Evolutionary conservation across 805 yeast genomes (phyloP), one percentile per base, ranked within the genome.

Genomic region (Dipodascopsis uninucleata): DNA sequence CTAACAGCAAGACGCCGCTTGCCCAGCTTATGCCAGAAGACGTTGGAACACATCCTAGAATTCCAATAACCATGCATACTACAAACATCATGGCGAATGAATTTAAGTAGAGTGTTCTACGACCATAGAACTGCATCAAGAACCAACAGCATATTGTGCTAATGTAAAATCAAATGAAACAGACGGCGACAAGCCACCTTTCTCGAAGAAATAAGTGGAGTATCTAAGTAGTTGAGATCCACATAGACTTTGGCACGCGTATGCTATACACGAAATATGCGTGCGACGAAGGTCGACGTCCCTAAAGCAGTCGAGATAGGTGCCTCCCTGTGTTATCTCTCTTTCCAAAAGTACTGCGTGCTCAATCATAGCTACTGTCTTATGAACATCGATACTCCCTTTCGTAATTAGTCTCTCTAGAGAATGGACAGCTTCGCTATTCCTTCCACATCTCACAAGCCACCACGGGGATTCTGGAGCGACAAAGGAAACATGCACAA

Each of bases 1-100:
- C 57, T 56, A 73, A 58, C 39, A 76, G 61, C 53, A 77, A 61
- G 3, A 74, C 59, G 5, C 79, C 81, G n/a, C 31, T 23, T 2
- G 45, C 52, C 46, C 46, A 46, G 12, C 20, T 22, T 9, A 17
- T 28, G 3, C 34, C 63, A 47, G 61, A 32, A 39, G 44, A 43
- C 10, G 24, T 20, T 22, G 50, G 45, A 16, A 43, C 55, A 12
- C 43, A 23, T 2, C 43, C 48, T 2, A 51, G 29, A 18, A 47
- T 29, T 10, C 58, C 61, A 12, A 52, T 42, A 14, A 48, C 16
- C n/a, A 54, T 17, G 32, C 49, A 31, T 3, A 54, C 12, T 9
- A 40, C 8, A 5, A 29, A 22, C 42, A 47, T 20, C 14, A 26
- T 17, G 3, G 23, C 22, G 16, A 49, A 20, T 4, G 60, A 59